Evolutionary conservation across 164 flowering plant species (phyloP), one percentile per base, ranked within the genome.

Genomic region (Kalanchoe fedtschenkoi): DNA sequence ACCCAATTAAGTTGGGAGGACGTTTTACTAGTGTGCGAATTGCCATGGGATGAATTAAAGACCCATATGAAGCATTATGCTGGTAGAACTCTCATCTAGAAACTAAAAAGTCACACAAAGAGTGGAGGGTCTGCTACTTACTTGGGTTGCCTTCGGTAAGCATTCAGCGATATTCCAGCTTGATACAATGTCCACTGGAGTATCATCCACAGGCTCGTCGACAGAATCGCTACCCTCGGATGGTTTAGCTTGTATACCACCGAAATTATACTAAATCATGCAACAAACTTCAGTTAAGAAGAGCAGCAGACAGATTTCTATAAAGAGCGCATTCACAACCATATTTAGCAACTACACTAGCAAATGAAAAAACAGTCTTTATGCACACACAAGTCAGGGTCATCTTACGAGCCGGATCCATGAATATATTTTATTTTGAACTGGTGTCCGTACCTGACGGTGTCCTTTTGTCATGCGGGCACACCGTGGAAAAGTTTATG

Each of bases 131-230:
- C 6, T 24, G 32, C 21, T 34, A 64, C 66, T 47, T 60, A 86
- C 98, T 83, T 87, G 98, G 62, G 78, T 83, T 60, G 60, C 71
- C 76, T 90, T 87, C 11, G 99, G 90, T 47, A 93, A 77, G 72
- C 78, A 76, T 62, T 91, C 93, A 41, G 96, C 88, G 67, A 90
- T 85, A 66, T 81, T 87, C 99, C 99, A 93, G 78, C 81, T 85
- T 17, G 97, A 85, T 11, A 85, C 84, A 66, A 93, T 85, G 61
- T 83, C 89, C 41, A 85, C 81, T 75, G 74, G 78, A 66, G 82
- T 54, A 43, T 83, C 81, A 69, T 76, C 75, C 34, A 58, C 32
- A 28, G 32, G 32, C 15, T 11, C 32, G 58, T 69, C 35, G 56
- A 61, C 22, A 26, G 72, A 46, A 44, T 10, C 15, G 26, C 69